Base-by-base conservation (phyloP, 768 basidiomycete genomes). In the Tylopilus felleus region DNA sequence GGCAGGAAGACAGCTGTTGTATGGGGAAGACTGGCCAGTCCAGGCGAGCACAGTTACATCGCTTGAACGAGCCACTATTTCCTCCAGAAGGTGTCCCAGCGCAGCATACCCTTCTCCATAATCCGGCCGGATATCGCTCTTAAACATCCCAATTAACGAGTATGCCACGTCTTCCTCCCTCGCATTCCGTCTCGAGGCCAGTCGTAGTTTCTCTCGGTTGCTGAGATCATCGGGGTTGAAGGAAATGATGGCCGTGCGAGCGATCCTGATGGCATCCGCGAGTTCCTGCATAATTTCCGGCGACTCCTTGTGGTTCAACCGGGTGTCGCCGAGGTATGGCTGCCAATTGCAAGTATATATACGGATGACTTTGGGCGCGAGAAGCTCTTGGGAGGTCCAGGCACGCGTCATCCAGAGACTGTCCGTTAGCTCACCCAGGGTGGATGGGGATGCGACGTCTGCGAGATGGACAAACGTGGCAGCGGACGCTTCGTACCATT, bases 371-470 rank as follows among this genome's bases (percentile, higher is more conserved):
- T 46, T 51, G 0, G 55, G 17, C 13, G 49, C 52, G 17, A 62
- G 60, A 40, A 62, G 51, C n/a, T 62, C 61, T 38, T 56, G 62
- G 4, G 46, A n/a, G 1, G 60, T 61, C 60, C 60, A 61, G 1
- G 47, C 59, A 2, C 59, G 55, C 6, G 39, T 54, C 60, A 58
- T 51, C 59, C 59, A 61, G 1, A 4, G 0, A 31, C 48, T 54
- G 12, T 7, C 5, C 5, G 23, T 19, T 10, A 61, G 51, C 28
- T 23, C 41, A 3, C 39, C 45, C 17, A 28, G 21, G n/a, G 14
- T 17, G 1, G 36, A 55, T 2, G 33, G 46, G 14, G 46, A 22
- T 1, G 1, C 8, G 1, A 43, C 36, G 5, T 17, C 29, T 28
- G 5, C 14, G 10, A 61, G 60, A 10, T 28, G 21, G 6, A 44